Evolutionary conservation across 2,329 filamentous ascomycete species (phyloP), one percentile per base, ranked within the genome.

Genomic region (Fusarium decemcellulare): DNA sequence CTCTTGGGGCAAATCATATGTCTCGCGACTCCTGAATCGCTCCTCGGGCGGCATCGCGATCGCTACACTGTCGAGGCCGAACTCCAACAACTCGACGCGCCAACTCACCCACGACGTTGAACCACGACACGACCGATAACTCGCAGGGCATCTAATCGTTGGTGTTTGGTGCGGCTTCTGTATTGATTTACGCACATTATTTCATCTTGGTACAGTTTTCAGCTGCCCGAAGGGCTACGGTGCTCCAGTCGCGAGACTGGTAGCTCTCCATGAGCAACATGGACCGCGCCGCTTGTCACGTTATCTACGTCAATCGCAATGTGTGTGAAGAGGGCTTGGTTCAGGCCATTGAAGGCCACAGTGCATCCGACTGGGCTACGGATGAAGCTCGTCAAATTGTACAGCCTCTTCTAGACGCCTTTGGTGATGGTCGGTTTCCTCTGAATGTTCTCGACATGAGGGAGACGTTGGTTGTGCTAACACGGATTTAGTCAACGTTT

Each of bases 231-330:
- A 83, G 81, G 85, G 85, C 81, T 81, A 82, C 85, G 85, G 85
- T 83, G 85, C 83, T 86, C 85, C 86, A 82, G 86, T 88, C 86
- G 83, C 78, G 80, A 85, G 87, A 87, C 87, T 88, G 86, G 86
- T 84, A 86, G 86, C 85, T 84, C 81, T 79, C 81, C 77, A 79
- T 82, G 81, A 80, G 81, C 81, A 84, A 79, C 77, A 90, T 90
- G 87, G 87, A 89, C 78, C 83, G 82, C 76, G 82, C 85, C 74
- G 80, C 81, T 63, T 89, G 86, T 77, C 86, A 89, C 77, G 83
- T 90, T 70, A 86, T 90, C 67, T 90, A 89, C 71, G 86, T 90
- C 72, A 86, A 89, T 79, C 85, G 85, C 74, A 80, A 82, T 65
- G 83, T 87, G 66, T 80, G 79, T 71, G 77, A 83, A 64, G 83